phyloP scores from a whole-genome alignment of 225 moss, liverwort and hornwort genomes.

The Anthoceros angustus region DNA sequence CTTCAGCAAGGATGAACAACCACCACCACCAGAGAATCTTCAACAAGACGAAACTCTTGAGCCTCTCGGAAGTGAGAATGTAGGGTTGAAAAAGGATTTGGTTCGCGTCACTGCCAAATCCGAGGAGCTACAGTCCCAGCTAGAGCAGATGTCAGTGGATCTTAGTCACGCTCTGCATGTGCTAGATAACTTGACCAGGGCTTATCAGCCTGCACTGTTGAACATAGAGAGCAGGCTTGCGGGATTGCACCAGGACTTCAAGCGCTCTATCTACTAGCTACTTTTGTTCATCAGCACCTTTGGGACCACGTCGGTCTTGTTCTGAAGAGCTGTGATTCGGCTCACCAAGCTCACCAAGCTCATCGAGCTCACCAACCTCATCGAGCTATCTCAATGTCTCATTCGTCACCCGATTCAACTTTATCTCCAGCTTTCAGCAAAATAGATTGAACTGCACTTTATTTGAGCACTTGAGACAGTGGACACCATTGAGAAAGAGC shows the following conservation, averaged over 20 bases:
- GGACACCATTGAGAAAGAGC: too few species aligned
- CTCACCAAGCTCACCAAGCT: too few species aligned
- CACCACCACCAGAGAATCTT: neutral
- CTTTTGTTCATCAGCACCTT: too few species aligned
- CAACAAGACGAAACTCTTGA: neutral
- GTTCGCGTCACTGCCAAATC: neutral
- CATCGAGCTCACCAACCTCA: too few species aligned
- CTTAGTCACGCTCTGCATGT: neutral
- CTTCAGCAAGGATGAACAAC: slow-evolving; percentile 14
- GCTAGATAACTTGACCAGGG: neutral
- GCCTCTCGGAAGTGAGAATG: neutral
- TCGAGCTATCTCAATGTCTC: too few species aligned
- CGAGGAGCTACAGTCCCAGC: neutral
- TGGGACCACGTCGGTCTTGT: too few species aligned
- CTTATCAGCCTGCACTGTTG: slow-evolving; percentile 64
- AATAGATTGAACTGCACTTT: too few species aligned
- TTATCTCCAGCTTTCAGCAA: too few species aligned
- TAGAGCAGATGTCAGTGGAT: slow-evolving; percentile 8
- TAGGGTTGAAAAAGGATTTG: neutral
- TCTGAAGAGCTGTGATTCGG: too few species aligned
- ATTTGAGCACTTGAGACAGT: too few species aligned
- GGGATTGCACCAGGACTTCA: slow-evolving; percentile 56
- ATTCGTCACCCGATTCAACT: too few species aligned
- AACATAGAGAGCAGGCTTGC: slow-evolving; percentile 64
- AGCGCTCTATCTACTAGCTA: neutral